Evolutionary conservation across 495 filamentous ascomycete genomes (phyloP), one percentile per base, ranked within the genome.

Genomic region (Cercophora scortea): DNA sequence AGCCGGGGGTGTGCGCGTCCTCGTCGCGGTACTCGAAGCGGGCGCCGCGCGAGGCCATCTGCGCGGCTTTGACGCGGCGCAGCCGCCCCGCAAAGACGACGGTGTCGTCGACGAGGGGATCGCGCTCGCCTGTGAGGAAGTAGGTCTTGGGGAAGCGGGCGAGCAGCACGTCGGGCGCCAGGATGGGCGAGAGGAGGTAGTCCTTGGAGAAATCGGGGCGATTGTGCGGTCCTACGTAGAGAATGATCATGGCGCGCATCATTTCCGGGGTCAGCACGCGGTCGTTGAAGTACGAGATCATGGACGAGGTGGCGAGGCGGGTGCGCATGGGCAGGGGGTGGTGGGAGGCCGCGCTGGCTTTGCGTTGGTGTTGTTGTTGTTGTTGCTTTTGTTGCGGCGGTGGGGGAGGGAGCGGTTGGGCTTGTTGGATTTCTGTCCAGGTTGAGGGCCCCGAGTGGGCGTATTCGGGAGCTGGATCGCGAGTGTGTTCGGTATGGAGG

Each of bases 201-300:
- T 98, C 94, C 9, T 87, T 90, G 32, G 78, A 79, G 70, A 98
- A 97, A 64, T 96, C 90, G 8, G 93, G 93, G 1, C 90, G 83
- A 70, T 90, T 85, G 63, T 95, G 83, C 0, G 92, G 91, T 13
- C 93, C 94, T 56, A 98, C 86, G 63, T 98, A 98, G 17, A 98
- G 78, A 66, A 98, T 95, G 52, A 98, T 93, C 93, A 98, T 97
- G 32, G 90, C 90, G 47, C 93, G 86, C 86, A 97, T 96, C 89
- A 98, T 95, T 65, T 97, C 94, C 0, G 93, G 94, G 0, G 88
- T 90, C 19, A 98, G 77, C 36, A 98, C 87, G 18, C 94, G 88
- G 69, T 98, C 93, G 66, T 91, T 89, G 64, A 96, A 93, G 71
- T 97, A 98, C 10, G 92, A 95, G 49, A 98, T 91, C 82, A 96